These are phyloP conservation scores for Sporopachydermia quercuum DNA, from an alignment of 805 yeast genomes.

Conservation along the genomic window DNA sequence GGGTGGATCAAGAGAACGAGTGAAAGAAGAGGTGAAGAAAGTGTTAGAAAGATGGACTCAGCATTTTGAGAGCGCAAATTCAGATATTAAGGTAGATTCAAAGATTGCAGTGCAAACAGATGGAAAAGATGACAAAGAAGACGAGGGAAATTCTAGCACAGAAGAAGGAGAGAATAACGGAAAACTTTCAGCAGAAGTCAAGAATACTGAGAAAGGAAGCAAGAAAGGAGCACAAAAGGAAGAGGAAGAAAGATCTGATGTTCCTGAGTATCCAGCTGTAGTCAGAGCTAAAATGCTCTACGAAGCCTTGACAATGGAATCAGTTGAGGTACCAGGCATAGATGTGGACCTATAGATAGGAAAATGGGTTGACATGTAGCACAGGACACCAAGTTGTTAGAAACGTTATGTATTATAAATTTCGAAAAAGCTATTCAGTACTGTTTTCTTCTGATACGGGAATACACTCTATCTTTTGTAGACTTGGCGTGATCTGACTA, in stretches of 20 bases:
- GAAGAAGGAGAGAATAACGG: conserved; percentile 5
- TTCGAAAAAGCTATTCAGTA: too few relatives aligned
- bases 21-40: conserved; percentile 31
- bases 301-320: conserved; percentile 8
- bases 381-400: too few relatives aligned
- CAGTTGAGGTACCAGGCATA: conserved; percentile 1
- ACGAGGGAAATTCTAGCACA: conserved; percentile 5
- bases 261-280: conserved; percentile 14
- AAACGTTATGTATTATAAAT: too few relatives aligned
- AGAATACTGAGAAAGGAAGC: conserved; percentile 8
- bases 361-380: too few relatives aligned
- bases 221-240: conserved; percentile 14
- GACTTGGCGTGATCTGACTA: too few relatives aligned
- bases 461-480: too few relatives aligned
- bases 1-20: conserved; percentile 53
- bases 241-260: conserved; percentile 21
- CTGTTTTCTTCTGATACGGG: too few relatives aligned
- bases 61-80: conserved; percentile 25
- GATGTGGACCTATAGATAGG: background rate
- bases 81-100: conserved; percentile 10
- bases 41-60: conserved; percentile 44
- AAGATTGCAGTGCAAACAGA: conserved; percentile 13
- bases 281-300: conserved; percentile 11
- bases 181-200: conserved; percentile 7
- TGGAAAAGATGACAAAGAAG: conserved; percentile 9